Conservation (phyloP, 495 filamentous ascomycete species). For the Chlorociboria aeruginascens region DNA sequence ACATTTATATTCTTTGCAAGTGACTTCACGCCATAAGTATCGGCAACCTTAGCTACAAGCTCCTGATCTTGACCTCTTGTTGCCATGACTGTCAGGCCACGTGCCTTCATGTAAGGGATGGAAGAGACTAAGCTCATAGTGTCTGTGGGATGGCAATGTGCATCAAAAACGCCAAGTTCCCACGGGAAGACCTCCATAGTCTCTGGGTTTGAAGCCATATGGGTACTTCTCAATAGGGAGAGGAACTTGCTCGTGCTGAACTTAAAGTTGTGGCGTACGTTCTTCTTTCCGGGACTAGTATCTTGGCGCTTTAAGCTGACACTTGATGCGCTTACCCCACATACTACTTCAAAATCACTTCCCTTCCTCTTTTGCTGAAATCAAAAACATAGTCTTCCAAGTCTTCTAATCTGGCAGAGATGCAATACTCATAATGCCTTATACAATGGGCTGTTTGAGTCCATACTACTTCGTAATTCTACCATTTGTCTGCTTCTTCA, state of each 20-base stretch:
- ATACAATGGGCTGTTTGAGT: conserved; percentile 28
- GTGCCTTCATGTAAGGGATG: conserved; percentile 68
- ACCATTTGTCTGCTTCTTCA: conserved; percentile 47
- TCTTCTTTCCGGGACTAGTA: too few species aligned
- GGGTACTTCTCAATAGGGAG: too few species aligned
- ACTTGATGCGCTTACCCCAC: too few species aligned
- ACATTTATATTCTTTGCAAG: conserved; percentile 1
- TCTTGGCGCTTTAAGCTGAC: too few species aligned
- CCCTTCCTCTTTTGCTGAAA: too few species aligned
- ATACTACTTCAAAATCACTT: too few species aligned
- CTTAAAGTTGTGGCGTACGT: too few species aligned
- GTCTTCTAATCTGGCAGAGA: too few species aligned
- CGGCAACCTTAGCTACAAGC: conserved; percentile 61
- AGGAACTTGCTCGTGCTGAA: too few species aligned
- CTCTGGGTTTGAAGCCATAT: neutral
- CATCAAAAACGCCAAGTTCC: conserved; percentile 76
- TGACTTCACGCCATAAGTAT: conserved; percentile 15
- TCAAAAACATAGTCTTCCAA: too few species aligned
- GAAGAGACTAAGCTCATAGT: conserved; percentile 61
- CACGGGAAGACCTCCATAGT: conserved; percentile 51
- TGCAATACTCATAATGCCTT: too few species aligned
- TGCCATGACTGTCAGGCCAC: conserved; percentile 73
- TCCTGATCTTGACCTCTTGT: conserved; percentile 80
- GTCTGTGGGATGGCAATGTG: conserved; percentile 97
- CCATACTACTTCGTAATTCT: conserved; percentile 43